These are phyloP conservation scores for Salix purpurea DNA, from an alignment of 345 rosid genomes.

Conservation along the genomic window DNA sequence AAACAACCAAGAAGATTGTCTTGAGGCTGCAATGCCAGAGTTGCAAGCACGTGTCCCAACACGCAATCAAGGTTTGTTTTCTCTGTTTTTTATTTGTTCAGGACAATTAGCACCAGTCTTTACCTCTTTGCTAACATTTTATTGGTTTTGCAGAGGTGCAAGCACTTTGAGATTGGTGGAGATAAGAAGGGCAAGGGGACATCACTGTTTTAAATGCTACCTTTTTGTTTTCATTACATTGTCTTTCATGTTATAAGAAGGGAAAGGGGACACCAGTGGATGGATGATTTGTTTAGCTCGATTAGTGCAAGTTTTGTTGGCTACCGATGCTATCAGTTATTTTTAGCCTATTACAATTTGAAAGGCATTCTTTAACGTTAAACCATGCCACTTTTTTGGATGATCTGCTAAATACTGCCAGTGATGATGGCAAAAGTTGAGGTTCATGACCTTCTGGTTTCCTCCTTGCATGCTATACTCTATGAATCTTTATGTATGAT, in stretches of 20 bases:
- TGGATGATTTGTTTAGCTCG: neutral
- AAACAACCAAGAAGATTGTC: slow-evolving; percentile 85
- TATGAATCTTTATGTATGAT: too few species aligned
- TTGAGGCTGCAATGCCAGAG: slow-evolving; percentile 77
- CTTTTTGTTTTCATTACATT: neutral
- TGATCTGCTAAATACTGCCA: neutral
- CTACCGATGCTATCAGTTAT: neutral
- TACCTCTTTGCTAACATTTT: neutral
- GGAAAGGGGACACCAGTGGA: neutral
- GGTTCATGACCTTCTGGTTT: too few species aligned
- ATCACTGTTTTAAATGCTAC: neutral
- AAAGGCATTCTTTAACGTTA: neutral
- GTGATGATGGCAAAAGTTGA: too few species aligned
- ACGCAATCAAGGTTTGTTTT: slow-evolving; percentile 52
- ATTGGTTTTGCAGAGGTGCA: neutral
- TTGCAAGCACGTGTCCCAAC: slow-evolving; percentile 80
- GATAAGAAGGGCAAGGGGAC: slow-evolving; percentile 12
- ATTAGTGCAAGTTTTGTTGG: neutral
- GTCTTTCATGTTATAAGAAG: neutral
- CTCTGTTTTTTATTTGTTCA: neutral
- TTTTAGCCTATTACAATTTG: neutral
- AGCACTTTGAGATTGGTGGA: slow-evolving; percentile 8
- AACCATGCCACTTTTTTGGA: neutral
- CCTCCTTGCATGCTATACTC: too few species aligned
- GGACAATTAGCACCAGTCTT: neutral